Evolutionary conservation across 176 grass and related monocot species (phyloP), one percentile per base, ranked within the genome.

Genomic region (Ananas comosus): DNA sequence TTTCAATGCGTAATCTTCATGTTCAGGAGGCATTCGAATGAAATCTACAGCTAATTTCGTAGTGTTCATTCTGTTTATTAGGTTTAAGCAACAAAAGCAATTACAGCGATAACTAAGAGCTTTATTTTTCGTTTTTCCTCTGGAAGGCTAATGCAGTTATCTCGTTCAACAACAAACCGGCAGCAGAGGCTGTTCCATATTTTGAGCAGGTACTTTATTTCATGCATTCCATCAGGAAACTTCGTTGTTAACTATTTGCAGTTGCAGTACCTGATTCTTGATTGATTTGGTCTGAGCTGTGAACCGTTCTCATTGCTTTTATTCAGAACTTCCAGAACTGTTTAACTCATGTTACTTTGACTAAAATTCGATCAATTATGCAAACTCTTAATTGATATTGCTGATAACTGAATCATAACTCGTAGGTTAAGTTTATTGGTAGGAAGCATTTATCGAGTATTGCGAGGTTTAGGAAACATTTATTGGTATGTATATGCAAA

Each of bases 151-250:
- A 90, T 69, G 89, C 80, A 56, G 83, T 92, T 83, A 70, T 97
- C 53, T 97, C 93, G 21, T 97, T 97, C 89, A 97, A 92, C 80
- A 97, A 97, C 80, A 87, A 74, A 63, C 80, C 84, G 2, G 89
- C 89, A 59, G 78, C 89, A 16, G 93, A 97, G 71, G 93, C 89
- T 85, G 89, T 97, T 77, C 93, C 93, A 16, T 92, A 92, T 78
- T 97, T 97, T 75, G 89, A 90, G 67, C 93, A 92, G 93, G 93
- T 97, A 75, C 50, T 54, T 63, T 21, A 6, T 49, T 58, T 68
- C 11, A 8, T 22, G 10, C 16, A 16, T 18, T 61, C 21, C 56
- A 18, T 61, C 56, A 2, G 54, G 16, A 17, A 16, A 13, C 1
- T 16, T 58, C 13, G 0, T 17, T 58, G 56, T 61, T 22, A 2